Conservation (phyloP, 2,329 filamentous ascomycete genomes). For the Hawksworthiomyces lignivorus region DNA sequence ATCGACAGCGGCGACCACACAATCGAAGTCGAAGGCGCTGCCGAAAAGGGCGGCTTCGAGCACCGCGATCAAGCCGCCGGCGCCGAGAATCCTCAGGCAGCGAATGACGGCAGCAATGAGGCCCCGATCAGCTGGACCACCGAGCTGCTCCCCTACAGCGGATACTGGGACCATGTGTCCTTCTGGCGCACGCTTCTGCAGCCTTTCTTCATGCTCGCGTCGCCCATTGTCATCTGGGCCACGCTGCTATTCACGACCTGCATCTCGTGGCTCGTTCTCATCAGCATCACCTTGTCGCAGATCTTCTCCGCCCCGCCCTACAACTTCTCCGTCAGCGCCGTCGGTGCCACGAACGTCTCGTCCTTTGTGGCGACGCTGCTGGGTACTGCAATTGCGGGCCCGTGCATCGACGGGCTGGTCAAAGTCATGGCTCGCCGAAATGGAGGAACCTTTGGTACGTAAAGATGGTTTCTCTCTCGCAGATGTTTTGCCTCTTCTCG, state of each 20-base stretch:
- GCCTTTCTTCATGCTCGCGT: slow-evolving; percentile 27
- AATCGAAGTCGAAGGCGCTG: slow-evolving; percentile 6
- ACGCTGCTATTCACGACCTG: slow-evolving; percentile 30
- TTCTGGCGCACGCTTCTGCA: slow-evolving; percentile 29
- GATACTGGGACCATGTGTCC: slow-evolving; percentile 29
- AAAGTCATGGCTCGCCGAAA: slow-evolving; percentile 26
- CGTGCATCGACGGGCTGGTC: slow-evolving; percentile 26
- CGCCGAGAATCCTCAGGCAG: neutral
- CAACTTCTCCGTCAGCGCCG: slow-evolving; percentile 26
- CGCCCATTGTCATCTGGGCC: slow-evolving; percentile 30
- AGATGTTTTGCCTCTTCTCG: slow-evolving; percentile 31
- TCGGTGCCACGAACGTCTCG: slow-evolving; percentile 26
- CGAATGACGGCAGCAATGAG: slow-evolving; percentile 10
- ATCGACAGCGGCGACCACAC: slow-evolving; percentile 21
- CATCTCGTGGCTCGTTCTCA: slow-evolving; percentile 25
- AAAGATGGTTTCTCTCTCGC: slow-evolving; percentile 41
- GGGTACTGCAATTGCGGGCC: slow-evolving; percentile 24
- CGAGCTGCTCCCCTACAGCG: slow-evolving; percentile 27
- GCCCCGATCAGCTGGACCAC: slow-evolving; percentile 19
- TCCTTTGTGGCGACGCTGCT: slow-evolving; percentile 27
- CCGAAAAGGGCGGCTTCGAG: slow-evolving; percentile 8
- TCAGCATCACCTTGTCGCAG: slow-evolving; percentile 25
- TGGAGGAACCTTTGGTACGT: slow-evolving; percentile 31
- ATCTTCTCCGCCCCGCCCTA: slow-evolving; percentile 30
- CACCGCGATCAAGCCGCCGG: slow-evolving; percentile 2